phyloP scores from a whole-genome alignment of 2,329 filamentous ascomycete species.

The Periconia sp. region DNA sequence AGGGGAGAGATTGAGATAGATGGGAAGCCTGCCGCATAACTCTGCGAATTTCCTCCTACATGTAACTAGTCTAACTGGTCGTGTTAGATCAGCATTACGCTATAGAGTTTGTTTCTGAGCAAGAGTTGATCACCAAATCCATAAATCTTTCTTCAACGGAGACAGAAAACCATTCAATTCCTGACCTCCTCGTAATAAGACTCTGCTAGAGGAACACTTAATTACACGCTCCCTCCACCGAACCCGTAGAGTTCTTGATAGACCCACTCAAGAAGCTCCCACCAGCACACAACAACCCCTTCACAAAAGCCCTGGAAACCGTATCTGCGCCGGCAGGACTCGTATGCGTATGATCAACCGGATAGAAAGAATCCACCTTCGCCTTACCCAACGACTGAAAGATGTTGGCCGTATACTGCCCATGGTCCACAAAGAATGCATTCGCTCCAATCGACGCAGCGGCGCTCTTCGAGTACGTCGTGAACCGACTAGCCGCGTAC shows the following conservation, averaged over 20 bases:
- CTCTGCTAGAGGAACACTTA: constrained; percentile 5
- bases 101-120: neutral
- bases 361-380: constrained; percentile 57
- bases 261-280: constrained; percentile 45
- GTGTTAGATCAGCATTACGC: neutral
- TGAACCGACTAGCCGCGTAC: constrained; percentile 56
- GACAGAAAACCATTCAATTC: neutral
- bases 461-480: constrained; percentile 56
- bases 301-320: constrained; percentile 61
- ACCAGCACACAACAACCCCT: constrained; percentile 55
- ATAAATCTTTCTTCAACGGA: neutral
- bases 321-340: constrained; percentile 57
- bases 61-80: no score
- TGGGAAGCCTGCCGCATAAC: no score
- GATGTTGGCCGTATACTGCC: constrained; percentile 58
- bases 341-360: constrained; percentile 66
- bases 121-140: neutral
- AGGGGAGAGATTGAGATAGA: constrained; percentile 24
- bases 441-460: constrained; percentile 47
- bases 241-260: constrained; percentile 39
- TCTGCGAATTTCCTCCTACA: no score
- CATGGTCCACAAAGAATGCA: constrained; percentile 60
- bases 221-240: constrained; percentile 34
- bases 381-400: constrained; percentile 54
- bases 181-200: no score